Evolutionary conservation across 306 rosid species (phyloP), one percentile per base, ranked within the genome.

Genomic region (Sicyos baderoa): DNA sequence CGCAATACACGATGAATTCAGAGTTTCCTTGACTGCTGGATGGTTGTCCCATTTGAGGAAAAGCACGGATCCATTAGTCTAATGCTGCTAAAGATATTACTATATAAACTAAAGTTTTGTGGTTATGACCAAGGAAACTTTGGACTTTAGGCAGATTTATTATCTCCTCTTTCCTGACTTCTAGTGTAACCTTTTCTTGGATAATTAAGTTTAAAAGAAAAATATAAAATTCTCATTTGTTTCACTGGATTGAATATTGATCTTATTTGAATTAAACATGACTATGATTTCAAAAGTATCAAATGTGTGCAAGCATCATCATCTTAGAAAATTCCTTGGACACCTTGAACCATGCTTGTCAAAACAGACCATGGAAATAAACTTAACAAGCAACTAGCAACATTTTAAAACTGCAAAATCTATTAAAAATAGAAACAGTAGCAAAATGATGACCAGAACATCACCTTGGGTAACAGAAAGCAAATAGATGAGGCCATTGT

Each of bases 401-500:
- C 2, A 63, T 63, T 63, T 63, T 42, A 40, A 27, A 63, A 12
- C 52, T 18, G 25, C 50, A 63, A 42, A 42, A 18, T 5, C 52
- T 63, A 18, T 10, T 22, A 14, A 47, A 47, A 65, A 45, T 66
- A 55, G 62, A 27, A 25, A 66, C 55, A 44, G 7, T 21, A 60
- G n/a, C 11, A 7, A 47, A 66, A 66, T 21, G 55, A 47, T 7
- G 42, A 66, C 17, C 21, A 37, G 35, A 29, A 5, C 35, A 29
- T 55, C 71, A 88, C 98, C 97, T 90, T 88, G 1, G 97, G 86
- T 67, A 63, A 84, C 78, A 86, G 73, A 35, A 83, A 73, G 81
- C 91, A 81, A 70, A 88, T 84, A 23, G 98, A 89, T 61, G 98
- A 85, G 10, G 87, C 95, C 98, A 93, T 93, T 29, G 94, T 90